Evolutionary conservation across 2,329 filamentous ascomycete species (phyloP).

Genomic region (Alternaria sp.): DNA sequence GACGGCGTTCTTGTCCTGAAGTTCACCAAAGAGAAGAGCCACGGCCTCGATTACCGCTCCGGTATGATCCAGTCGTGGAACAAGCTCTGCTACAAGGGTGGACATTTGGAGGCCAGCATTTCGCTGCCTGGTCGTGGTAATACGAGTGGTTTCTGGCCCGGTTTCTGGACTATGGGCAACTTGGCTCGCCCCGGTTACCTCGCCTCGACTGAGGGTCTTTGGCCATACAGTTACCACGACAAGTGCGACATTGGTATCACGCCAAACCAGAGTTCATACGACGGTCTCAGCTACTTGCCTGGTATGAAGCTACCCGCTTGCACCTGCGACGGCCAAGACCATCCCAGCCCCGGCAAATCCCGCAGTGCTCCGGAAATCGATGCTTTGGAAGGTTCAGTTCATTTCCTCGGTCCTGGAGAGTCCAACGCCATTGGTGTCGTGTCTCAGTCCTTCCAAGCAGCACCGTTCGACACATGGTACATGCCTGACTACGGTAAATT

Average conservation of each 20-base stretch:
- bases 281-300: slow-evolving; percentile 70
- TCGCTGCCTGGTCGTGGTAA: slow-evolving; percentile 72
- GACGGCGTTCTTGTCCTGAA: slow-evolving; percentile 68
- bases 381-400: slow-evolving; percentile 71
- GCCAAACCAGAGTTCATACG: slow-evolving; percentile 71
- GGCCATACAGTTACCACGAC: slow-evolving; percentile 76
- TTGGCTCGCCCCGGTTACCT: slow-evolving; percentile 72
- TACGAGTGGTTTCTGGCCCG: slow-evolving; percentile 74
- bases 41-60: slow-evolving; percentile 70
- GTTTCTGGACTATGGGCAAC: slow-evolving; percentile 79
- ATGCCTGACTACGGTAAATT: slow-evolving; percentile 61
- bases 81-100: slow-evolving; percentile 74
- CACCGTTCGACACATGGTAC: slow-evolving; percentile 74
- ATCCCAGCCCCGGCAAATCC: slow-evolving; percentile 69
- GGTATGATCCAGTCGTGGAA: slow-evolving; percentile 81
- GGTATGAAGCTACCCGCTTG: slow-evolving; percentile 75
- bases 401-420: slow-evolving; percentile 56
- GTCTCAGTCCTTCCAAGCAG: slow-evolving; percentile 71
- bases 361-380: slow-evolving; percentile 75
- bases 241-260: slow-evolving; percentile 74
- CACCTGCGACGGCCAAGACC: slow-evolving; percentile 68
- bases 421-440: slow-evolving; percentile 64
- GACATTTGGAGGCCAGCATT: slow-evolving; percentile 72
- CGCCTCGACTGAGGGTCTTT: slow-evolving; percentile 73
- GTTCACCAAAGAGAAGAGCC: slow-evolving; percentile 70